Conservation (phyloP, 2,329 filamentous ascomycete species). For the Mollisia scopiformis region DNA sequence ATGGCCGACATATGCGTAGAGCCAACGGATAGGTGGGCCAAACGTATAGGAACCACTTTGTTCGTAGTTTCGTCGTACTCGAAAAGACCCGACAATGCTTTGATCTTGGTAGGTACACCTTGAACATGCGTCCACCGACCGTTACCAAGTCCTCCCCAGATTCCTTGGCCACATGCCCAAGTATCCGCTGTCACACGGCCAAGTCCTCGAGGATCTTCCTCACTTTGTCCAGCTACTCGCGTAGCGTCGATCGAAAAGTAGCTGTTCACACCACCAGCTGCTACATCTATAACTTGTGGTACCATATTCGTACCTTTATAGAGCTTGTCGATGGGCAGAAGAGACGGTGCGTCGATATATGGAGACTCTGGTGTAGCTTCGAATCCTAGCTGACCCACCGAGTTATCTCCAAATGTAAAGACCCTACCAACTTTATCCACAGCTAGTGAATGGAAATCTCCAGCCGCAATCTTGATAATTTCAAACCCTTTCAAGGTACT, state of each 20-base stretch:
- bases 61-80: conserved; percentile 82
- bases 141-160: conserved; percentile 81
- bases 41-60: conserved; percentile 73
- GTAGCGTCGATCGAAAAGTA: conserved; percentile 86
- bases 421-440: conserved; percentile 76
- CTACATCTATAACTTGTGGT: conserved; percentile 74
- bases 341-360: conserved; percentile 69
- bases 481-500: conserved; percentile 70
- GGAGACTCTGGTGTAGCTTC: conserved; percentile 65
- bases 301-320: conserved; percentile 68
- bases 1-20: conserved; percentile 80
- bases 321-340: conserved; percentile 70
- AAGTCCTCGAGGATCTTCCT: conserved; percentile 44
- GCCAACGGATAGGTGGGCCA: conserved; percentile 75
- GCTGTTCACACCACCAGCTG: conserved; percentile 83
- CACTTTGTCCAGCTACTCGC: conserved; percentile 51
- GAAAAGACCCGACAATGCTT: conserved; percentile 77
- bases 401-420: conserved; percentile 91
- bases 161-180: conserved; percentile 86
- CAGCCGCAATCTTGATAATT: conserved; percentile 75
- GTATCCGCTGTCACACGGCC: conserved; percentile 72
- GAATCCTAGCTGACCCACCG: conserved; percentile 87
- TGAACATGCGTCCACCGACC: conserved; percentile 91
- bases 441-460: conserved; percentile 84
- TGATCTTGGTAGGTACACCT: conserved; percentile 76